phyloP scores from a whole-genome alignment of 2,329 filamentous ascomycete species.

The Cladosporium sp. region DNA sequence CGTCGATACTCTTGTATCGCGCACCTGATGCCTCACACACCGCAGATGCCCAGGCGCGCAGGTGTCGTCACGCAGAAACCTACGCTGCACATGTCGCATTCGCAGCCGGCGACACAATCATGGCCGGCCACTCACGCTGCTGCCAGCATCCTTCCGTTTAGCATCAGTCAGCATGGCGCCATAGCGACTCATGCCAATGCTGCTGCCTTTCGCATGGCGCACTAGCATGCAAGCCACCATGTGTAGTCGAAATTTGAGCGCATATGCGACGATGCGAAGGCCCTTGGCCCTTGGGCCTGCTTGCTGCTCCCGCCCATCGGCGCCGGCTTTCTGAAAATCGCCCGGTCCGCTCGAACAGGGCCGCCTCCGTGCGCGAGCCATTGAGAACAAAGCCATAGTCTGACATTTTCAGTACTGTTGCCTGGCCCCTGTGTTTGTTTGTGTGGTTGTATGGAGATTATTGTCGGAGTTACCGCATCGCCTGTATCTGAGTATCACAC shows the following conservation, averaged over 20 bases:
- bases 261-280: neutral
- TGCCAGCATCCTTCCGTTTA: too few species aligned
- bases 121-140: neutral
- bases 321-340: neutral
- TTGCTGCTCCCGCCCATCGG: neutral
- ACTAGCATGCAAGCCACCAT: conserved; percentile 1
- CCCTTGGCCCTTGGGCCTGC: too few species aligned
- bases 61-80: neutral
- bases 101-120: neutral
- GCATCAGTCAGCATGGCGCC: conserved; percentile 2
- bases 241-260: neutral
- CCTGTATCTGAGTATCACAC: too few species aligned
- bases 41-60: neutral
- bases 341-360: neutral
- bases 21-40: neutral
- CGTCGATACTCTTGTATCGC: neutral
- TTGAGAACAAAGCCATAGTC: neutral
- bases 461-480: too few species aligned
- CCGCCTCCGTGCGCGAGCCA: neutral
- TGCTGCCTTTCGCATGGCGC: neutral
- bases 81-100: neutral
- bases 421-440: neutral
- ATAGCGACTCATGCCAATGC: neutral
- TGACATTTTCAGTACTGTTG: neutral
- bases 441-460: too few species aligned